phyloP scores from a whole-genome alignment of 768 basidiomycete species.

The Tubosaeta sp. region DNA sequence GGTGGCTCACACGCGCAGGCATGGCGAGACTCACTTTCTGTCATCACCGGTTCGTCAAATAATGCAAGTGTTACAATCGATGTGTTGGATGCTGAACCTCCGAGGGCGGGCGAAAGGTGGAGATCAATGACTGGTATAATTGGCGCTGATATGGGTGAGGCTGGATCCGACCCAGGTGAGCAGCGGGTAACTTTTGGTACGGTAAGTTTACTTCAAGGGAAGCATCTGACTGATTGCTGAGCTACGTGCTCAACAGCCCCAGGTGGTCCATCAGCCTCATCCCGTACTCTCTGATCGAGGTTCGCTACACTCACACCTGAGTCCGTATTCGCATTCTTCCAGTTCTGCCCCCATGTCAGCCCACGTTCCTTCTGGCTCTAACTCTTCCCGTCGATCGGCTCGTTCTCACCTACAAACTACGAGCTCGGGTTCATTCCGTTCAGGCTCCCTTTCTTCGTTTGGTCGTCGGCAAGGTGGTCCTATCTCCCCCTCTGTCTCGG shows the following conservation, averaged over 20 bases:
- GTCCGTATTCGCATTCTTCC: slow-evolving; percentile 43
- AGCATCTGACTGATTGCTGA: slow-evolving; percentile 7
- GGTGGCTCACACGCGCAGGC: slow-evolving; percentile 23
- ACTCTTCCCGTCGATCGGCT: slow-evolving; percentile 50
- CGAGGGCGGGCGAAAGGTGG: slow-evolving; percentile 59
- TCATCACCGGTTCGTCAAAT: slow-evolving; percentile 30
- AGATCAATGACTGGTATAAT: slow-evolving; percentile 40
- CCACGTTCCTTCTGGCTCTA: slow-evolving; percentile 45
- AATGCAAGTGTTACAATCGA: slow-evolving; percentile 45
- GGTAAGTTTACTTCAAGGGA: slow-evolving; percentile 37
- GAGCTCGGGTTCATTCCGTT: slow-evolving; percentile 40
- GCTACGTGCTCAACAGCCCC: slow-evolving; percentile 34
- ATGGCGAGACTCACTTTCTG: slow-evolving; percentile 35
- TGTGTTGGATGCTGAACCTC: slow-evolving; percentile 67
- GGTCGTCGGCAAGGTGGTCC: slow-evolving; percentile 36
- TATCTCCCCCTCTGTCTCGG: slow-evolving; percentile 48
- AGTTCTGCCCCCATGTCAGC: slow-evolving; percentile 52
- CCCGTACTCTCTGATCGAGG: slow-evolving; percentile 53
- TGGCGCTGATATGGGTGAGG: slow-evolving; percentile 13
- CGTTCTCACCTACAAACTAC: slow-evolving; percentile 35
- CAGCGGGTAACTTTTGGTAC: slow-evolving; percentile 59
- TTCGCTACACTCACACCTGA: slow-evolving; percentile 60
- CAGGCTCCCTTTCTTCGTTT: slow-evolving; percentile 53
- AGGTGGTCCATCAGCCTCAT: slow-evolving; percentile 39
- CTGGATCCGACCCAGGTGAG: slow-evolving; percentile 24